phyloP scores from a whole-genome alignment of 495 filamentous ascomycete species.

The Wilcoxina mikolae region DNA sequence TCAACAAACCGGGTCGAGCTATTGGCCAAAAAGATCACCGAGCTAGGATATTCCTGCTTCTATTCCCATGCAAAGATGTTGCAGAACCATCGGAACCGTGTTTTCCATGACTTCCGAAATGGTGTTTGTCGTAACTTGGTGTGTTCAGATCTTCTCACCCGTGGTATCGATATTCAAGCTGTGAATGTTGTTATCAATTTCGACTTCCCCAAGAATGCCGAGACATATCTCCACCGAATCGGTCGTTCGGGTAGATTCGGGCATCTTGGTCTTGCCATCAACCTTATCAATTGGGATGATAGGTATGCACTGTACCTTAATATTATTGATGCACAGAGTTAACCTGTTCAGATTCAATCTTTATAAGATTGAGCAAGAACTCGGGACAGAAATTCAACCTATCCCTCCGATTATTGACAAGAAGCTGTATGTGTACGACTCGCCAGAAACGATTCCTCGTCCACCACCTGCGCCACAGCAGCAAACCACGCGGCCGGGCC shows the following conservation, averaged over 20 bases:
- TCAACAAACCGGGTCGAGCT: constrained; percentile 96
- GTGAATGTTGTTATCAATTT: constrained; percentile 99
- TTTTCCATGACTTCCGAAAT: constrained; percentile 98
- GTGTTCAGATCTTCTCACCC: constrained; percentile 92
- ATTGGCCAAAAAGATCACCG: constrained; percentile 97
- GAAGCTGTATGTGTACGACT: constrained; percentile 94
- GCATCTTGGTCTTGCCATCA: constrained; percentile 93
- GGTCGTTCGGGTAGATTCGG: constrained; percentile 94
- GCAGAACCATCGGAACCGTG: constrained; percentile 91
- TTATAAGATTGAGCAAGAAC: constrained; percentile 94
- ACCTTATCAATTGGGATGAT: constrained; percentile 98
- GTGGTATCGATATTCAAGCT: constrained; percentile 98
- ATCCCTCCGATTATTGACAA: constrained; percentile 93
- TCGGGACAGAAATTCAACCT: constrained; percentile 91
- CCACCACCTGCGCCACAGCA: constrained; percentile 40
- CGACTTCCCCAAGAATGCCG: constrained; percentile 98
- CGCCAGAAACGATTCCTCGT: constrained; percentile 82
- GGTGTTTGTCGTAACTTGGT: constrained; percentile 95
- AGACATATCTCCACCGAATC: constrained; percentile 97
- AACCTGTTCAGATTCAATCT: constrained; percentile 55
- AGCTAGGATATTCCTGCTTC: constrained; percentile 97
- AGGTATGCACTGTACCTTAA: constrained; percentile 31
- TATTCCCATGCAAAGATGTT: constrained; percentile 98
- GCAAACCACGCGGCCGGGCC: constrained; percentile 19
- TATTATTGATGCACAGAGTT: constrained; percentile 6